Conservation (phyloP, 192 early-diverging fungal genomes). For the Cetraspora pellucida region DNA sequence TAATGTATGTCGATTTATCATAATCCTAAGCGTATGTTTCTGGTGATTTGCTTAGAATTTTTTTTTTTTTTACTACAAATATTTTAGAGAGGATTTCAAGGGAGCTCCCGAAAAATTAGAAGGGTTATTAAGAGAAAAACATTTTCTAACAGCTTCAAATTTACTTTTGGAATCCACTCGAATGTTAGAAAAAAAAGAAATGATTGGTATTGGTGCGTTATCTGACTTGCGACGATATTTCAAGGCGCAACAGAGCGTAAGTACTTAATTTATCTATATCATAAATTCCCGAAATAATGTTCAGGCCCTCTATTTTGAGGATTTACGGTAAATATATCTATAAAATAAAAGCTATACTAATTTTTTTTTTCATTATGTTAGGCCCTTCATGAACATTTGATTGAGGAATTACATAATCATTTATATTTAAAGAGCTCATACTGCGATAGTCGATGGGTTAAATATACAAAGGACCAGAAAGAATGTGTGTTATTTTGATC, state of each 20-base stretch:
- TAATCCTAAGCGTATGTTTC: background rate
- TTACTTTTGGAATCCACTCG: conserved; percentile 66
- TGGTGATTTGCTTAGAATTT: background rate
- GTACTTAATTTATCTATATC: background rate
- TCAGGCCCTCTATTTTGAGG: too few species aligned
- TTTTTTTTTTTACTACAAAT: background rate
- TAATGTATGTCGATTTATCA: conserved; percentile 48
- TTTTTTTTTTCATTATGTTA: conserved; percentile 34
- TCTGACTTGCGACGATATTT: conserved; percentile 67
- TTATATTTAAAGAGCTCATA: conserved; percentile 79
- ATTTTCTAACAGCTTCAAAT: conserved; percentile 68
- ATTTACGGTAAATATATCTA: too few species aligned
- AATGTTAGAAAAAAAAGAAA: conserved; percentile 63
- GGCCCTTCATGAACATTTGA: conserved; percentile 61
- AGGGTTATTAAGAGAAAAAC: conserved; percentile 60
- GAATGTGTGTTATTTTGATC: conserved; percentile 41
- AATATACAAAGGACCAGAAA: conserved; percentile 58
- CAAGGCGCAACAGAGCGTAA: conserved; percentile 55
- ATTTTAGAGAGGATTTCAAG: conserved; percentile 64
- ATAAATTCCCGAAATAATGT: too few species aligned
- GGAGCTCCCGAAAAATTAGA: conserved; percentile 67
- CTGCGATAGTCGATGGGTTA: conserved; percentile 65
- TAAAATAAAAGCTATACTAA: background rate
- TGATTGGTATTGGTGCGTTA: conserved; percentile 71
- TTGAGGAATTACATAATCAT: conserved; percentile 79